Conservation (phyloP, 2,329 filamentous ascomycete genomes). For the Pestalotiopsis sp. region DNA sequence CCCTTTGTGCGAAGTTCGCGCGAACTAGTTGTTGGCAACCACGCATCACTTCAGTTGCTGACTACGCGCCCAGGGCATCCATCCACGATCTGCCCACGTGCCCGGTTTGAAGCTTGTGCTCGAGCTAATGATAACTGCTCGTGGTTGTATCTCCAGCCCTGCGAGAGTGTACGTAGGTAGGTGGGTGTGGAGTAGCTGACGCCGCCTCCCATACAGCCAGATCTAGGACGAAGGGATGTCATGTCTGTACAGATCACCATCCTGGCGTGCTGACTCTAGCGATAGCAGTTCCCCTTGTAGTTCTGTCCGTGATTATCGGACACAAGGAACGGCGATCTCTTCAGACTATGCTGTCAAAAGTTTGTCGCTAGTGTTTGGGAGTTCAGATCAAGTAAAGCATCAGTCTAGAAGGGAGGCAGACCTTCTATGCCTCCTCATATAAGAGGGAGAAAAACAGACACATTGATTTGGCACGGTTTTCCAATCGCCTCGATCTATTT, state of each 20-base stretch:
- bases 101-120: not conserved
- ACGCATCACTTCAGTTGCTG: not conserved
- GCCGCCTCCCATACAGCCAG: too few species aligned
- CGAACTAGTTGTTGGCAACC: not conserved
- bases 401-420: not conserved
- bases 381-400: not conserved
- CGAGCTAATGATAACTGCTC: not conserved
- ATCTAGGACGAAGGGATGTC: constrained; percentile 8
- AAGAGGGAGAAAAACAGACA: not conserved
- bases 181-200: too few species aligned
- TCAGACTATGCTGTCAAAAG: too few species aligned
- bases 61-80: not conserved
- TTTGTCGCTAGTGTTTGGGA: too few species aligned
- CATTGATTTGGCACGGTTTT: not conserved
- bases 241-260: not conserved
- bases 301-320: not conserved
- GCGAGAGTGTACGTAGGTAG: not conserved
- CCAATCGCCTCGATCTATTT: not conserved
- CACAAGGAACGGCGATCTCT: not conserved
- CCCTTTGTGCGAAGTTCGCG: not conserved
- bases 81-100: not conserved
- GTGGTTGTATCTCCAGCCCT: not conserved
- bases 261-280: not conserved
- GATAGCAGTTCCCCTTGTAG: not conserved
- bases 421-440: not conserved